A percentile compares a stretch with the other conserved stretches of the same genome.
Conservation (phyloP, 441 rosid genomes). For the Erodium chrysanthum region DNA sequence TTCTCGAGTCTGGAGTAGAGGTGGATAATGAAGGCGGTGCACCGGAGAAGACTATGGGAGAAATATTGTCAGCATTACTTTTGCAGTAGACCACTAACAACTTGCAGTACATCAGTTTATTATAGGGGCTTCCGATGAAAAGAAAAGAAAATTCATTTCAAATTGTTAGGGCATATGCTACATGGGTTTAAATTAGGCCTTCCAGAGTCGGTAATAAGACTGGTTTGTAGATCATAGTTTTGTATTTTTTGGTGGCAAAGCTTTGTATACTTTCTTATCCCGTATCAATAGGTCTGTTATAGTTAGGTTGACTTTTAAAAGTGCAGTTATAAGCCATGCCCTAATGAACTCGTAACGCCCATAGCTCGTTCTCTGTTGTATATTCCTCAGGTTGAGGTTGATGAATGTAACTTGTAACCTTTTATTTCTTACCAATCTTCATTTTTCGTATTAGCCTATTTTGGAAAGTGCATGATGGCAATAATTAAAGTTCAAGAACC, state of each 20-base stretch:
- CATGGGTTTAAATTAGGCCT: neutral
- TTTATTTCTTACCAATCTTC: too few relatives aligned
- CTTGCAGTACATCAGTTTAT: neutral
- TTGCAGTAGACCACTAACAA: conserved; percentile 35
- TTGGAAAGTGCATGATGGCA: too few relatives aligned
- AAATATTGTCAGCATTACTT: conserved; percentile 74
- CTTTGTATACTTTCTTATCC: neutral
- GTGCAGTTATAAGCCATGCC: neutral
- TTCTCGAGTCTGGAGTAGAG: conserved; percentile 65
- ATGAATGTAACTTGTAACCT: too few relatives aligned
- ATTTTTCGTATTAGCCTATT: too few relatives aligned
- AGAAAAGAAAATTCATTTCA: neutral
- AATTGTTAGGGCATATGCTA: neutral
- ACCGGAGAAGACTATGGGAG: conserved; percentile 81
- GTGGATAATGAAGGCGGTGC: conserved; percentile 45
- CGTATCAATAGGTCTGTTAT: neutral
- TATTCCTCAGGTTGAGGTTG: too few relatives aligned
- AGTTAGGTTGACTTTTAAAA: neutral
- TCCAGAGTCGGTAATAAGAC: neutral
- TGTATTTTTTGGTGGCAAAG: neutral
- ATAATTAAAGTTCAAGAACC: too few relatives aligned
- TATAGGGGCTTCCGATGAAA: neutral
- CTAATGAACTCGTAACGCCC: too few relatives aligned
- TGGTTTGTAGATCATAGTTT: neutral
- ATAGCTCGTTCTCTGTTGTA: too few relatives aligned